Evolutionary conservation across 768 basidiomycete genomes (phyloP).

Genomic region (Kwoniella sp.): DNA sequence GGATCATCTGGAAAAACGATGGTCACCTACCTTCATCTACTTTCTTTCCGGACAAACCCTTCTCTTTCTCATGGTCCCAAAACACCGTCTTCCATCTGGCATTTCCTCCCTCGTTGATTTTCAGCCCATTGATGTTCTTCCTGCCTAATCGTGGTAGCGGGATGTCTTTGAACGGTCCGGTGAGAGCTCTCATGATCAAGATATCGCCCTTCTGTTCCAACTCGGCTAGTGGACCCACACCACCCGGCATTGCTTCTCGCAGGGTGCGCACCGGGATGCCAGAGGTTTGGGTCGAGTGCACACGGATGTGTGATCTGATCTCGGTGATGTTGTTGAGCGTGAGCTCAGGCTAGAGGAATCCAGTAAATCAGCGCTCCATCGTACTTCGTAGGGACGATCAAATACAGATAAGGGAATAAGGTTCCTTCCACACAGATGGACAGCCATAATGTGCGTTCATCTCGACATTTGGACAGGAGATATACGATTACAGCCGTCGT

Average conservation of each 20-base stretch:
- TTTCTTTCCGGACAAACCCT: constrained; percentile 38
- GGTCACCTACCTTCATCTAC: constrained; percentile 42
- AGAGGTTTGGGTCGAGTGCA: constrained; percentile 25
- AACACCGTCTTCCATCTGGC: constrained; percentile 39
- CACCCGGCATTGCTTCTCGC: constrained; percentile 28
- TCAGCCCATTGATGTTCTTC: constrained; percentile 37
- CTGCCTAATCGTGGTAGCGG: constrained; percentile 35
- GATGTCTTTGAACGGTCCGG: constrained; percentile 35
- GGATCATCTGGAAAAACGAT: too few species aligned
- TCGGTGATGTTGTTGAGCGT: constrained; percentile 28
- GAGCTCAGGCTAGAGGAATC: constrained; percentile 30
- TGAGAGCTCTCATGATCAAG: constrained; percentile 36
- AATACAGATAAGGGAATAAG: too few species aligned
- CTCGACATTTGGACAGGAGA: too few species aligned
- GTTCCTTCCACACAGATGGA: too few species aligned
- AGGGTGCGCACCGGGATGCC: constrained; percentile 19
- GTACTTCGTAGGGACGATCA: too few species aligned
- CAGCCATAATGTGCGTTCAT: too few species aligned
- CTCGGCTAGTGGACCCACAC: constrained; percentile 24
- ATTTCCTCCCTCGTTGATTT: constrained; percentile 31
- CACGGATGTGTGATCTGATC: constrained; percentile 37
- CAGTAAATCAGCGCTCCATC: not conserved
- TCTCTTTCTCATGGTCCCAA: constrained; percentile 47
- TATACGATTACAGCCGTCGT: too few species aligned
- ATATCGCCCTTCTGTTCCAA: constrained; percentile 39